These are phyloP conservation scores for Vitis hybrid DNA, from an alignment of 177 flowering plant genomes.

Conservation along the genomic window DNA sequence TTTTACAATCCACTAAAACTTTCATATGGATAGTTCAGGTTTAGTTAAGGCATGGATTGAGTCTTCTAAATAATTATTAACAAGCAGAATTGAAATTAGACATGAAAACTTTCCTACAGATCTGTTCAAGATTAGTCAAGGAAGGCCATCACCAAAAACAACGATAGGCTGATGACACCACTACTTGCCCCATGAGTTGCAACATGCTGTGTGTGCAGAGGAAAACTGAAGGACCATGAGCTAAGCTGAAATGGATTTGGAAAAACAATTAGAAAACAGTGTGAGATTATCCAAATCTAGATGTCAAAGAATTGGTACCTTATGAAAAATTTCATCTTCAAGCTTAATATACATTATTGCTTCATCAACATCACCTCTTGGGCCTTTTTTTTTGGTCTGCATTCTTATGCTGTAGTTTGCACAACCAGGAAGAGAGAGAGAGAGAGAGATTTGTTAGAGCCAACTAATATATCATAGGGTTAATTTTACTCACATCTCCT, in stretches of 20 bases:
- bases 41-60: no score
- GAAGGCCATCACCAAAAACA: not conserved
- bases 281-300: not conserved
- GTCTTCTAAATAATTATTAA: not conserved
- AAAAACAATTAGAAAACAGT: constrained; percentile 7
- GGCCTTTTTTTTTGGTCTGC: constrained; percentile 32
- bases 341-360: constrained; percentile 57
- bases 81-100: not conserved
- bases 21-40: no score
- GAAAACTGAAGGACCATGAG: constrained; percentile 74
- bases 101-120: no score
- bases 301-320: constrained; percentile 39
- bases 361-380: constrained; percentile 34
- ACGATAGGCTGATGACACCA: not conserved
- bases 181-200: constrained; percentile 55
- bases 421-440: not conserved
- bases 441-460: not conserved
- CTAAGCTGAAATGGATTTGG: constrained; percentile 57
- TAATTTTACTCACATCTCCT: no score
- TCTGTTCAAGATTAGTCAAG: not conserved
- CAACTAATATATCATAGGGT: not conserved
- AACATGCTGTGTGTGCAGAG: constrained; percentile 44
- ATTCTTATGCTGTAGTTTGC: constrained; percentile 43
- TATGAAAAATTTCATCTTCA: constrained; percentile 88
- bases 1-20: no score